Conservation (phyloP, 2,329 filamentous ascomycete genomes). For the Aspergillus luchuensis region DNA sequence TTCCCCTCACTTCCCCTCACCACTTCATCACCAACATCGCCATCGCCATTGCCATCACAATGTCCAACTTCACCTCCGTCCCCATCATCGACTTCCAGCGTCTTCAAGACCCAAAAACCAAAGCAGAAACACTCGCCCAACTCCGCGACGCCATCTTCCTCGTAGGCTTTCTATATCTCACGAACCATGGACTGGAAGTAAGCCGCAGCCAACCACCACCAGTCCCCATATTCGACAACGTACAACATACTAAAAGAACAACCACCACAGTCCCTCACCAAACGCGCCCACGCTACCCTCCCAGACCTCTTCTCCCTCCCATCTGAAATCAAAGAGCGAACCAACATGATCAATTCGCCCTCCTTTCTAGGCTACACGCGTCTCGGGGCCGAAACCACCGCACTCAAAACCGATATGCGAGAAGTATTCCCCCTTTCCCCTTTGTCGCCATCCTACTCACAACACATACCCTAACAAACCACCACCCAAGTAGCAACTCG, state of each 20-base stretch:
- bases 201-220: background rate
- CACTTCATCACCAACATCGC: background rate
- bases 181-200: slow-evolving; percentile 39
- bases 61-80: slow-evolving; percentile 33
- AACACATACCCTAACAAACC: no score
- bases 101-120: slow-evolving; percentile 28
- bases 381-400: slow-evolving; percentile 39
- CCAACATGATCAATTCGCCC: slow-evolving; percentile 38
- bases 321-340: slow-evolving; percentile 28
- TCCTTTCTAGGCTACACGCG: slow-evolving; percentile 38
- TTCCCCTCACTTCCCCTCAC: background rate
- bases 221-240: background rate
- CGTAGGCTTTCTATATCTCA: slow-evolving; percentile 40
- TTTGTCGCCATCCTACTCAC: no score
- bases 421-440: slow-evolving; percentile 25
- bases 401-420: slow-evolving; percentile 32
- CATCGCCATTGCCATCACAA: background rate
- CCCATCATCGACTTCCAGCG: slow-evolving; percentile 34
- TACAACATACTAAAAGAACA: no score
- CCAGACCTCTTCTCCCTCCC: slow-evolving; percentile 31
- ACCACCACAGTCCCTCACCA: slow-evolving; percentile 23
- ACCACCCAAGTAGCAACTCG: slow-evolving; percentile 45
- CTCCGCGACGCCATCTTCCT: slow-evolving; percentile 38
- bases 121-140: slow-evolving; percentile 25
- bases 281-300: slow-evolving; percentile 25